A percentile compares a stretch with the other conserved stretches of the same genome.
phyloP scores from a whole-genome alignment of 2,329 filamentous ascomycete genomes.

The Phaeosphaeria sp. region DNA sequence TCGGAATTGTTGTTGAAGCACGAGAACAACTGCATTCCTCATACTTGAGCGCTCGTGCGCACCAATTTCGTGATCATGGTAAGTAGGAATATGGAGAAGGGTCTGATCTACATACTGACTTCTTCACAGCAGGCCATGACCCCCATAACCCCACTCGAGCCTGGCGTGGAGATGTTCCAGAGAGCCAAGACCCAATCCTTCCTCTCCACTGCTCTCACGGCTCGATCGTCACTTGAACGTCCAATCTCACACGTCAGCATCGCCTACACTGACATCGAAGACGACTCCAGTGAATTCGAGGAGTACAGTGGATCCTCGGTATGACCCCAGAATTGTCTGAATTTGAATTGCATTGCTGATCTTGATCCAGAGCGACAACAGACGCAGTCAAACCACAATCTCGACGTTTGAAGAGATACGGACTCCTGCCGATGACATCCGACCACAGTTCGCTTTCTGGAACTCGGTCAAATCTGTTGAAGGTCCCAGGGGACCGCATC shows the following conservation, averaged over 20 bases:
- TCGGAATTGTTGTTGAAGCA: slow-evolving; percentile 30
- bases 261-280: slow-evolving; percentile 79
- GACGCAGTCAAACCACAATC: slow-evolving; percentile 82
- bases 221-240: slow-evolving; percentile 55
- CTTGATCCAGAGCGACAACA: slow-evolving; percentile 58
- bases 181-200: slow-evolving; percentile 61
- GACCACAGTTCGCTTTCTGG: slow-evolving; percentile 66
- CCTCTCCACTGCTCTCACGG: slow-evolving; percentile 57
- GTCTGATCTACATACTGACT: slow-evolving; percentile 25
- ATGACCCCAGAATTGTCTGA: slow-evolving; percentile 44
- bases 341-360: slow-evolving; percentile 27
- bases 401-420: slow-evolving; percentile 85
- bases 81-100: slow-evolving; percentile 17
- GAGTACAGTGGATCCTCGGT: slow-evolving; percentile 70
- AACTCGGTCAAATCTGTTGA: slow-evolving; percentile 71
- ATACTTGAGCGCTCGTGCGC: slow-evolving; percentile 20
- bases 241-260: slow-evolving; percentile 77
- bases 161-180: slow-evolving; percentile 58
- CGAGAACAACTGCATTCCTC: slow-evolving; percentile 19
- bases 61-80: slow-evolving; percentile 45
- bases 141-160: slow-evolving; percentile 52
- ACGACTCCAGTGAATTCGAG: slow-evolving; percentile 54
- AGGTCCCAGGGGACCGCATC: slow-evolving; percentile 84
- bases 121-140: slow-evolving; percentile 52
- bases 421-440: slow-evolving; percentile 71